Evolutionary conservation across 768 basidiomycete species (phyloP), one percentile per base, ranked within the genome.

Genomic region (Exidia glandulosa): DNA sequence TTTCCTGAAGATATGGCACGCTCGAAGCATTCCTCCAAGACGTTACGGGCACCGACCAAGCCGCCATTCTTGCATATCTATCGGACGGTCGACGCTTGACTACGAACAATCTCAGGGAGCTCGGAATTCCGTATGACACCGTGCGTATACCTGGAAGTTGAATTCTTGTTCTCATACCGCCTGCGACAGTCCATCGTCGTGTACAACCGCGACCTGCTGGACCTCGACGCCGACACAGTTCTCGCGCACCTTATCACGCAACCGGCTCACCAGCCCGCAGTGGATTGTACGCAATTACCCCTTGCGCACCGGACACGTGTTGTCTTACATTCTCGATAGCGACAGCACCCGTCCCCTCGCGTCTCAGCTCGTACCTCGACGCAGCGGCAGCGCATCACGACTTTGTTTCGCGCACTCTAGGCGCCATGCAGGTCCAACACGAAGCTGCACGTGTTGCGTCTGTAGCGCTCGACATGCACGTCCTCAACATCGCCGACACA

Each of bases 161-260:
- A 57, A 13, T 45, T 56, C 52, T 55, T 23, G 61, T n/a, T 27
- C 58, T 57, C 59, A 30, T 27, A 33, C 75, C 14, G 25, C n/a
- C 2, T 29, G 16, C 25, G 16, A 45, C 29, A 82, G 90, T 78
- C 82, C 6, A 86, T 93, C 62, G 92, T 82, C 66, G 87, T 92
- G 4, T 93, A 88, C 73, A 92, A 91, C 73, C 90, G 89, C 66
- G 76, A 81, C 66, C 88, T 87, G 66, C 78, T 93, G 36, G 88
- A 89, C 63, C 75, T 82, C 48, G 83, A 86, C 56, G 59, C 87
- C 31, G 81, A 85, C 2, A 79, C 86, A 47, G 84, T 88, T 29
- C 70, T 90, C 16, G 76, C 71, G n/a, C 78, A 81, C 45, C 78
- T 92, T n/a, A 77, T 72, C 16, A 74, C 83, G 19, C 79, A 84